Percentiles rank a stretch among this genome's conserved stretches.
Evolutionary conservation across 805 yeast genomes (phyloP).

Genomic region (Saturnispora saitoi): DNA sequence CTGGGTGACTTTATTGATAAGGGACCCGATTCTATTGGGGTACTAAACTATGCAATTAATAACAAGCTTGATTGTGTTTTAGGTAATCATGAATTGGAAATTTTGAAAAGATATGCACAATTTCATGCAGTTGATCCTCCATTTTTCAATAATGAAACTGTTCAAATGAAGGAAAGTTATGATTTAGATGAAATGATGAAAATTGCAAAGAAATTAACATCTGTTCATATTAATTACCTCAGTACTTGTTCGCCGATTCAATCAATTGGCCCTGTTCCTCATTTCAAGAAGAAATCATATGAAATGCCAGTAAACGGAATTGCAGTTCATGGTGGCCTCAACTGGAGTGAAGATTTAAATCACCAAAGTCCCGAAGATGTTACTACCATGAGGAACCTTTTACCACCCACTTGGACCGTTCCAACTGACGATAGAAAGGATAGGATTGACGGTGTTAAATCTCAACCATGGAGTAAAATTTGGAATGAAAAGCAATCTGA

Average conservation of each 20-base stretch:
- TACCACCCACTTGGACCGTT: slow-evolving; percentile 53
- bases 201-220: slow-evolving; percentile 47
- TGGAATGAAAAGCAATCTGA: slow-evolving; percentile 25
- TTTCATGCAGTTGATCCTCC: slow-evolving; percentile 39
- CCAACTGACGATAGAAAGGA: slow-evolving; percentile 41
- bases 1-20: slow-evolving; percentile 83
- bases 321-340: slow-evolving; percentile 79
- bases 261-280: slow-evolving; percentile 52
- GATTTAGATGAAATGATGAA: slow-evolving; percentile 32
- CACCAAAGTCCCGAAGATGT: slow-evolving; percentile 56
- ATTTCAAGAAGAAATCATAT: slow-evolving; percentile 21
- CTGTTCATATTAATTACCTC: slow-evolving; percentile 53
- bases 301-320: slow-evolving; percentile 31
- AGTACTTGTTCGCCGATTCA: slow-evolving; percentile 57
- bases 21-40: slow-evolving; percentile 68
- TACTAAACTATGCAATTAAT: slow-evolving; percentile 55
- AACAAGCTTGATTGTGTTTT: slow-evolving; percentile 62
- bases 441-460: slow-evolving; percentile 21
- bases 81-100: slow-evolving; percentile 83
- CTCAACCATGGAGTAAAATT: slow-evolving; percentile 27
- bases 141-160: slow-evolving; percentile 10
- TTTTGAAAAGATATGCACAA: slow-evolving; percentile 55
- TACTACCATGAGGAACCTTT: slow-evolving; percentile 59
- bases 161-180: slow-evolving; percentile 18
- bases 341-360: slow-evolving; percentile 49